These are phyloP conservation scores for Chlamydomonas applanata DNA, from an alignment of 139 green algal genomes.

Conservation along the genomic window DNA sequence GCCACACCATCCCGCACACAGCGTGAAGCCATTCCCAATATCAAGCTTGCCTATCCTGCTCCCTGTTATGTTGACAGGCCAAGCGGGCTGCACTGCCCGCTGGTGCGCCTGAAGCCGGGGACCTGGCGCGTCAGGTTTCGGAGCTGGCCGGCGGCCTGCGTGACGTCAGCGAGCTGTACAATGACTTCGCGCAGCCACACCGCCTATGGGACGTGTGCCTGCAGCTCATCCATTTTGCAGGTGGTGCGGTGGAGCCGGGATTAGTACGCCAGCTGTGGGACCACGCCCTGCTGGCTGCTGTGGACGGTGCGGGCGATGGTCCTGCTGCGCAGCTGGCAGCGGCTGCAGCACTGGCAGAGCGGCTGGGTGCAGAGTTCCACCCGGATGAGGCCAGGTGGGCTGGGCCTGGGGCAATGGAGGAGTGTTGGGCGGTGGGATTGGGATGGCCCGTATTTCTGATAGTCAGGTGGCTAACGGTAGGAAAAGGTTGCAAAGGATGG, in stretches of 20 bases:
- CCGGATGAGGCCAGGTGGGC: conserved; percentile 58
- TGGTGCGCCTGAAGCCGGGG: background rate
- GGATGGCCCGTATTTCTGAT: too few species aligned
- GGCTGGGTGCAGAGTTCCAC: conserved; percentile 58
- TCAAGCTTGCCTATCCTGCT: too few species aligned
- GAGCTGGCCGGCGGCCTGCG: conserved; percentile 33
- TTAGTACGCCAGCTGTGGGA: conserved; percentile 81
- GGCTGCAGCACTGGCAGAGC: conserved; percentile 35
- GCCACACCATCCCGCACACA: too few species aligned
- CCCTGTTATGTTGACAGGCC: too few species aligned
- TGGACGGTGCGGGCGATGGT: conserved; percentile 1
- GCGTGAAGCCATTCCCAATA: too few species aligned
- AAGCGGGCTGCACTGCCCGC: background rate
- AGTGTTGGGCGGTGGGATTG: background rate
- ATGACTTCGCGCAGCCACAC: conserved; percentile 67
- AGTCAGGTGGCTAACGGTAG: too few species aligned
- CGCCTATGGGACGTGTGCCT: conserved; percentile 74
- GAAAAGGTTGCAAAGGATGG: too few species aligned
- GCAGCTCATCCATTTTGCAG: conserved; percentile 71
- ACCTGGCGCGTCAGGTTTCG: conserved; percentile 32
- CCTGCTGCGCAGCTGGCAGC: conserved; percentile 28
- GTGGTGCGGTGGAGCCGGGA: conserved; percentile 29
- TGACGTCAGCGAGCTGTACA: conserved; percentile 74
- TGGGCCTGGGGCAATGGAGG: background rate
- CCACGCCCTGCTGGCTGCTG: conserved; percentile 52